Evolutionary conservation across 768 basidiomycete species (phyloP).

Genomic region (Gymnopilus dilepis): DNA sequence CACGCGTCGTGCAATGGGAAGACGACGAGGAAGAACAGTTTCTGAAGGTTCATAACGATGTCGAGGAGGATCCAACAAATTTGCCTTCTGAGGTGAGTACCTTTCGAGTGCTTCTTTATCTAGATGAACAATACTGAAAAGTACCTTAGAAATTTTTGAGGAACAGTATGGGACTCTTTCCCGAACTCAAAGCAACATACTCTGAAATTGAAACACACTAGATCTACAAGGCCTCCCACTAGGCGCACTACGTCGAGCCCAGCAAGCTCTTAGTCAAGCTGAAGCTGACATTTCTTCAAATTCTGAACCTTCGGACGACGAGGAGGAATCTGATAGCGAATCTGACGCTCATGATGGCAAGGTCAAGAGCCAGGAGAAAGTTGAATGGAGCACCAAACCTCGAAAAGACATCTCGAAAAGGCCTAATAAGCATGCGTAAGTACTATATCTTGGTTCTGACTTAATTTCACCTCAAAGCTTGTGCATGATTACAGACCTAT

Average conservation of each 20-base stretch:
- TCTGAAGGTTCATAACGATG: conserved; percentile 25
- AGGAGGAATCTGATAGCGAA: conserved; percentile 24
- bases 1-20: conserved; percentile 66
- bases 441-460: conserved; percentile 17
- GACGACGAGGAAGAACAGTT: conserved; percentile 38
- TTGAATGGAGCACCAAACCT: conserved; percentile 47
- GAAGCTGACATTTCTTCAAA: conserved; percentile 45
- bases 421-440: conserved; percentile 87
- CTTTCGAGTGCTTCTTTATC: not conserved
- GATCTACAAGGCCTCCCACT: conserved; percentile 68
- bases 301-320: conserved; percentile 35
- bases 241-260: conserved; percentile 69
- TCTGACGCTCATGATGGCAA: conserved; percentile 23
- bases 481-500: conserved; percentile 57
- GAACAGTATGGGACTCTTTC: conserved; percentile 26
- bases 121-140: not conserved
- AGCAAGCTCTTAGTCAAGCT: conserved; percentile 52
- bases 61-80: conserved; percentile 6
- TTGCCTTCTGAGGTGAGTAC: conserved; percentile 21
- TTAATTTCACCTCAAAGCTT: not conserved
- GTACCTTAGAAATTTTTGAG: conserved; percentile 31
- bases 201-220: conserved; percentile 27
- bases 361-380: conserved; percentile 41
- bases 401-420: conserved; percentile 62
- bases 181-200: not conserved